These are phyloP conservation scores for Saccharum spontaneum DNA, from an alignment of 176 grass and related monocot genomes.

Conservation along the genomic window DNA sequence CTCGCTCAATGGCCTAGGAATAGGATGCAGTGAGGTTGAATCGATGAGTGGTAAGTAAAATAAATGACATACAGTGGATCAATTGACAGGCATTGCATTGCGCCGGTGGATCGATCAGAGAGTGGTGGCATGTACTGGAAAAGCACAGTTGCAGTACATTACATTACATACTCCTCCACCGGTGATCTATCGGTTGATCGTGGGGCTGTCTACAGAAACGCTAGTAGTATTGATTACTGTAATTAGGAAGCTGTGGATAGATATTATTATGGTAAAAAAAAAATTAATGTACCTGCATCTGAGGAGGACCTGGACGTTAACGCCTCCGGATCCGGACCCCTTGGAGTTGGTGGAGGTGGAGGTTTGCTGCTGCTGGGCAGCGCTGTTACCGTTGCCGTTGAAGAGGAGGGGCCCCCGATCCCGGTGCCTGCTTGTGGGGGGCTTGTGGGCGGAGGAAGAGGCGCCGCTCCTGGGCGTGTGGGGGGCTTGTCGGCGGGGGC, in stretches of 20 bases:
- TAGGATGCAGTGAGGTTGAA: not conserved
- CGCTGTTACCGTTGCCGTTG: not conserved
- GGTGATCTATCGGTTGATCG: too few species aligned
- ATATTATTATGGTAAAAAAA: not conserved
- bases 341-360: not conserved
- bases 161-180: too few species aligned
- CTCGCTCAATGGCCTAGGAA: slow-evolving; percentile 61
- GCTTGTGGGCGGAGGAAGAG: slow-evolving; percentile 11
- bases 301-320: slow-evolving; percentile 74
- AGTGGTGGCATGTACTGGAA: too few species aligned
- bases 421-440: not conserved
- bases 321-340: slow-evolving; percentile 1
- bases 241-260: too few species aligned
- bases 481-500: not conserved
- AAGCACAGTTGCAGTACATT: too few species aligned
- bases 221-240: too few species aligned
- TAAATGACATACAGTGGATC: not conserved
- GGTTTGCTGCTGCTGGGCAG: not conserved
- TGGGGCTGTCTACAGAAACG: too few species aligned
- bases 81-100: not conserved
- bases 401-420: not conserved
- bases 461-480: slow-evolving; percentile 35
- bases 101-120: not conserved
- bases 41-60: not conserved
- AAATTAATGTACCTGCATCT: slow-evolving; percentile 56